phyloP scores from a whole-genome alignment of 1,139 yeast species.

The Starmera stellimalicola region DNA sequence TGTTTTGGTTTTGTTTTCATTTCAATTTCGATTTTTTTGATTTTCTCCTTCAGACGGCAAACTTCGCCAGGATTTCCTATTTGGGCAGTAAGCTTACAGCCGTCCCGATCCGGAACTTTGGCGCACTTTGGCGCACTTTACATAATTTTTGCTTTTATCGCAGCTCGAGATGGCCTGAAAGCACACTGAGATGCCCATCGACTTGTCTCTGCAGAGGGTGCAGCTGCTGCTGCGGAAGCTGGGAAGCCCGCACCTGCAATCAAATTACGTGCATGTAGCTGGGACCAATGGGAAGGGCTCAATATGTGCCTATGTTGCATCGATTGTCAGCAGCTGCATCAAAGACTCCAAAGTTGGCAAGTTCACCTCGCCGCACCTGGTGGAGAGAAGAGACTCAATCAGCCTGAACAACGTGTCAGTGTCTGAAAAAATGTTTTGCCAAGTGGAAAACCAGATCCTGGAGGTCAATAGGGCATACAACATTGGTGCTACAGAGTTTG shows the following conservation, averaged over 20 bases:
- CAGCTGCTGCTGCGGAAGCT: constrained; percentile 42
- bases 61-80: no score
- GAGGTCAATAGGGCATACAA: constrained; percentile 25
- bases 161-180: no score
- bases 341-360: constrained; percentile 48
- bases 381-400: constrained; percentile 67
- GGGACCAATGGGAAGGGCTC: constrained; percentile 97
- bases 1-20: background rate
- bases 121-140: no score
- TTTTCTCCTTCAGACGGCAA: background rate
- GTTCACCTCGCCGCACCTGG: constrained; percentile 81
- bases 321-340: constrained; percentile 40
- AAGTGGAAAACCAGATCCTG: constrained; percentile 28
- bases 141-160: no score
- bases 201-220: constrained; percentile 61
- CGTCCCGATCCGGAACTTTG: no score
- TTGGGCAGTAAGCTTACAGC: no score
- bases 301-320: constrained; percentile 67
- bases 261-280: constrained; percentile 71
- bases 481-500: constrained; percentile 79
- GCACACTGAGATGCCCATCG: constrained; percentile 32
- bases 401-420: constrained; percentile 54
- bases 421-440: constrained; percentile 33
- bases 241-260: constrained; percentile 59
- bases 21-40: background rate